Conservation (phyloP, 140 eudicot species). For the Artemisia princeps region DNA sequence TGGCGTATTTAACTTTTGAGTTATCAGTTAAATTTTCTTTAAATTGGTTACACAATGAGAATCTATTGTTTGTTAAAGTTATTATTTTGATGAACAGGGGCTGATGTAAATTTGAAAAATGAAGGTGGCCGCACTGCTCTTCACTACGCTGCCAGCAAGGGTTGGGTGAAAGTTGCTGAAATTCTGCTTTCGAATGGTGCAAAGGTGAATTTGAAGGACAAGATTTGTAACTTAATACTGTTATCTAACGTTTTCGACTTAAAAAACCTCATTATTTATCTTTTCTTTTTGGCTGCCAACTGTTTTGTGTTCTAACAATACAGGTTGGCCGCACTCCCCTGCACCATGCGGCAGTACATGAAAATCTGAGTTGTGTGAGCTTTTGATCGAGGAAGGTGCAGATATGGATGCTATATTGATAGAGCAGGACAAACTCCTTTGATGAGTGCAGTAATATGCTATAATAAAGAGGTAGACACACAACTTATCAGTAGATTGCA, state of each 20-base stretch:
- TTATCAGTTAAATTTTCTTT: neutral
- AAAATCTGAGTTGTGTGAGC: conserved; percentile 59
- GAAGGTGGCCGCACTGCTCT: conserved; percentile 94
- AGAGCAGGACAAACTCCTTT: conserved; percentile 83
- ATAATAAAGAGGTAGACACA: conserved; percentile 53
- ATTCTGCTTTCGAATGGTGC: conserved; percentile 68
- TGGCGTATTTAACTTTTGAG: neutral
- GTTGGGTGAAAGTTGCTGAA: conserved; percentile 70
- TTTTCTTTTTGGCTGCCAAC: neutral
- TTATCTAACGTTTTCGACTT: neutral
- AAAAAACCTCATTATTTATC: neutral
- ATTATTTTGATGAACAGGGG: conserved; percentile 43
- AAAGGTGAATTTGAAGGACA: conserved; percentile 67
- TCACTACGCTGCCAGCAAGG: conserved; percentile 94
- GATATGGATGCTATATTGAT: conserved; percentile 33
- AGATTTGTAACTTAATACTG: conserved; percentile 39
- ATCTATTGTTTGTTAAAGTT: conserved; percentile 2
- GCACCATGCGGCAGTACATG: conserved; percentile 97
- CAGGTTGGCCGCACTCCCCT: conserved; percentile 84
- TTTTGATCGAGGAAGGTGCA: conserved; percentile 35
- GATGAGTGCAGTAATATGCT: conserved; percentile 76
- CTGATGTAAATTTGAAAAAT: conserved; percentile 68
- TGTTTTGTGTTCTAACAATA: conserved; percentile 3
- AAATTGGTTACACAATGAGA: neutral
- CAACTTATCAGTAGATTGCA: neutral